A percentile compares a stretch with the other conserved stretches of the same genome.
These are phyloP conservation scores for Uncinocarpus reesii DNA, from an alignment of 2,329 filamentous ascomycete genomes.

Conservation along the genomic window DNA sequence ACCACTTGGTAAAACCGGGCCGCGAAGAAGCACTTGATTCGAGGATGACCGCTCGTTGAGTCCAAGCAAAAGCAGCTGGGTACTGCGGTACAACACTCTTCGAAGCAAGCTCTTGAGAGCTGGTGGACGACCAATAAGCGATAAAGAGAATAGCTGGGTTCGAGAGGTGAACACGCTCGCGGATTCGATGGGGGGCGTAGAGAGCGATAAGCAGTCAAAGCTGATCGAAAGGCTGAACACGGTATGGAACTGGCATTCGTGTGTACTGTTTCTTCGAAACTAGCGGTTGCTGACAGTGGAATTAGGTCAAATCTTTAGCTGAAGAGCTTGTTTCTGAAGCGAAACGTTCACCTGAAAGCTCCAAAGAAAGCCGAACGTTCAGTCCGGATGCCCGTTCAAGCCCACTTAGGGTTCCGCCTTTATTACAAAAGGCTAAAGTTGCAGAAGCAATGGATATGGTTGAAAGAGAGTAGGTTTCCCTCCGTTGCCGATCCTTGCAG, in stretches of 20 bases:
- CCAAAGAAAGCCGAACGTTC: conserved; percentile 18
- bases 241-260: conserved; percentile 23
- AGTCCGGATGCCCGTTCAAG: conserved; percentile 12
- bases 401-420: conserved; percentile 31
- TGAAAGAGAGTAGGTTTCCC: conserved; percentile 36
- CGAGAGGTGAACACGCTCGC: conserved; percentile 35
- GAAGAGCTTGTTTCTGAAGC: conserved; percentile 30
- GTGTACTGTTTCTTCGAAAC: neutral
- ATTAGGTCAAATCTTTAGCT: conserved; percentile 34
- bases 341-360: conserved; percentile 23
- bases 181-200: conserved; percentile 26
- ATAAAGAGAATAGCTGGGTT: conserved; percentile 39
- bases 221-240: conserved; percentile 29
- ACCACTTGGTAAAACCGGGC: conserved; percentile 25
- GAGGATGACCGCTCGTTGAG: conserved; percentile 33
- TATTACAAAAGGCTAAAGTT: conserved; percentile 38
- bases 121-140: conserved; percentile 37
- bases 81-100: conserved; percentile 36
- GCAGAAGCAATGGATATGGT: conserved; percentile 42
- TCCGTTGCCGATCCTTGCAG: neutral
- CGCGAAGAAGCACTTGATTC: conserved; percentile 30
- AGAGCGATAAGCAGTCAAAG: conserved; percentile 16
- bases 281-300: neutral
- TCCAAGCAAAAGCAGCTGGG: conserved; percentile 33
- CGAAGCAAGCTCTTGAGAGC: conserved; percentile 35